A percentile compares a stretch with the other conserved stretches of the same genome.
Conservation (phyloP, 1,139 yeast genomes). For the Suhomyces atakaporum region DNA sequence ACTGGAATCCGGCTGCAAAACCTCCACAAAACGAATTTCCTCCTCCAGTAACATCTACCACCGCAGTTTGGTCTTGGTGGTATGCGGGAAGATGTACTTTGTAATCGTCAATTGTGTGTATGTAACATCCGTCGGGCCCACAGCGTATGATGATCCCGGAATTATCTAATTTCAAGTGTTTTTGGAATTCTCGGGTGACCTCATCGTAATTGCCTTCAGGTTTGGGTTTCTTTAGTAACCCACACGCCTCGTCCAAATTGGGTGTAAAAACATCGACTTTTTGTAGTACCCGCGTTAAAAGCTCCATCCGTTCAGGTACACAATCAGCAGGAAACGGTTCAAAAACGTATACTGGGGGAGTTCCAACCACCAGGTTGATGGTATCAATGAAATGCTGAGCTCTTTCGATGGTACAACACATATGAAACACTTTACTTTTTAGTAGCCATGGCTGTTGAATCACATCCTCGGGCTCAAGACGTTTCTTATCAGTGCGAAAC, state of each 20-base stretch:
- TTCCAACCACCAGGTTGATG: conserved; percentile 20
- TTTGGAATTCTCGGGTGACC: conserved; percentile 45
- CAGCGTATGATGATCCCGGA: conserved; percentile 66
- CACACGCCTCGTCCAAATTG: conserved; percentile 79
- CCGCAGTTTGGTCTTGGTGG: conserved; percentile 53
- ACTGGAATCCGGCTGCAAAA: conserved; percentile 59
- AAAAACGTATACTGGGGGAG: conserved; percentile 57
- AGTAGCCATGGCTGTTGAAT: conserved; percentile 35
- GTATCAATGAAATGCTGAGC: conserved; percentile 48
- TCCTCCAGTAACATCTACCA: conserved; percentile 91
- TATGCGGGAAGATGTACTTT: conserved; percentile 67
- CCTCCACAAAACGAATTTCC: conserved; percentile 91
- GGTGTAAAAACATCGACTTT: conserved; percentile 72
- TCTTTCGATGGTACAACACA: conserved; percentile 73
- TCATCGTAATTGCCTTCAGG: conserved; percentile 24
- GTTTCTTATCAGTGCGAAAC: conserved; percentile 57
- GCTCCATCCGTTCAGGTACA: conserved; percentile 45
- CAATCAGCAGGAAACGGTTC: conserved; percentile 89
- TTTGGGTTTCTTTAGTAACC: conserved; percentile 41
- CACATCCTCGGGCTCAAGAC: conserved; percentile 66
- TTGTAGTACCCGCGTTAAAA: conserved; percentile 44
- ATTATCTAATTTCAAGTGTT: conserved; percentile 36
- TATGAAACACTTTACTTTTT: conserved; percentile 57
- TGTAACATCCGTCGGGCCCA: conserved; percentile 65
- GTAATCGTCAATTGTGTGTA: conserved; percentile 18